These are phyloP conservation scores for Cercospora berteroae DNA, from an alignment of 2,329 filamentous ascomycete genomes.

Conservation along the genomic window DNA sequence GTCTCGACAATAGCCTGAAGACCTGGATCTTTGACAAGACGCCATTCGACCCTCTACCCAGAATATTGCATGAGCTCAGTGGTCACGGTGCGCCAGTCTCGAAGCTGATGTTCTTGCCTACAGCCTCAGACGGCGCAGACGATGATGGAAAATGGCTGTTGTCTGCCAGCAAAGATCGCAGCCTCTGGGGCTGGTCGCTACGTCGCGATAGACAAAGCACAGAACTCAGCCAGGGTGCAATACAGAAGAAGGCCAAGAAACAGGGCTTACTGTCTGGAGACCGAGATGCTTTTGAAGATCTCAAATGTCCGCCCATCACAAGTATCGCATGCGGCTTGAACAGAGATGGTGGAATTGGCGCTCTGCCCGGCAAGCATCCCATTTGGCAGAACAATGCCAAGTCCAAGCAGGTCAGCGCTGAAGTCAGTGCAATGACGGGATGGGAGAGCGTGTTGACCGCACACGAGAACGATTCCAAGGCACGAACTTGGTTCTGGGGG, in stretches of 20 bases:
- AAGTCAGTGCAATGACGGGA: constrained; percentile 74
- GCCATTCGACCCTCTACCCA: constrained; percentile 81
- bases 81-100: constrained; percentile 87
- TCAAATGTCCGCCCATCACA: constrained; percentile 90
- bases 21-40: constrained; percentile 96
- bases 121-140: constrained; percentile 85
- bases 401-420: constrained; percentile 65
- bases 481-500: constrained; percentile 97
- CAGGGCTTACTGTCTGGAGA: constrained; percentile 60
- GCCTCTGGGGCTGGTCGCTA: constrained; percentile 94
- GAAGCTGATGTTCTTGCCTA: constrained; percentile 78
- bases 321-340: constrained; percentile 90
- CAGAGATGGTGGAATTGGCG: constrained; percentile 89
- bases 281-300: constrained; percentile 51
- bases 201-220: constrained; percentile 90
- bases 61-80: constrained; percentile 79
- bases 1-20: constrained; percentile 88
- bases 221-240: constrained; percentile 86
- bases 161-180: constrained; percentile 83
- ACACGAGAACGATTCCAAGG: constrained; percentile 78
- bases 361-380: constrained; percentile 70
- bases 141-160: constrained; percentile 90
- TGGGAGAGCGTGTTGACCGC: constrained; percentile 98
- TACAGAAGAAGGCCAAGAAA: constrained; percentile 88
- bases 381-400: constrained; percentile 74